Conservation (phyloP, 257 asterid species). For the Solanum raphanifolium region DNA sequence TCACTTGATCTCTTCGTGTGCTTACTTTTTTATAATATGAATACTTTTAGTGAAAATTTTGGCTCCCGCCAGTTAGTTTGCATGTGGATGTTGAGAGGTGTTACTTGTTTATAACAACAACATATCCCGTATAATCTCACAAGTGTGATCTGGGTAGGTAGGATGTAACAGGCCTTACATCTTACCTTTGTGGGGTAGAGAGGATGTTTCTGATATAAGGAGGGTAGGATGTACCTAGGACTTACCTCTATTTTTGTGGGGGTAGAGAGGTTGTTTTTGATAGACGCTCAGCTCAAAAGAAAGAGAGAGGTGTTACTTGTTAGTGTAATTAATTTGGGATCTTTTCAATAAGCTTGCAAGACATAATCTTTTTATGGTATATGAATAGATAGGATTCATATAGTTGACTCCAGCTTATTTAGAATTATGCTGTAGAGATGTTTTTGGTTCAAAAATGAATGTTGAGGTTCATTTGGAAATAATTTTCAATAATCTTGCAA, state of each 20-base stretch:
- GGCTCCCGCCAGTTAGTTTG: neutral
- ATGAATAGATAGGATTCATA: neutral
- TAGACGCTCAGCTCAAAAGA: neutral
- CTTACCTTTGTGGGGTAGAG: neutral
- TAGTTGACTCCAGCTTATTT: neutral
- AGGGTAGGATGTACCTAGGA: neutral
- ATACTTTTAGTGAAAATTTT: neutral
- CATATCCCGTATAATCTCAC: neutral
- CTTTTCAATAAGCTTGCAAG: neutral
- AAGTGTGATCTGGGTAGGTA: neutral
- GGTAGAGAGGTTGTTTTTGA: neutral
- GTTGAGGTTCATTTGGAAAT: neutral
- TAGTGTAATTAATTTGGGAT: neutral
- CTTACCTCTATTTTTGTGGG: neutral
- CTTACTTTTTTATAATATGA: neutral
- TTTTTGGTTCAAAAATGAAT: neutral
- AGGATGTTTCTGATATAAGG: neutral
- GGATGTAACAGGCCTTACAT: neutral
- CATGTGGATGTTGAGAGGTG: neutral
- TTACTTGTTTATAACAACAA: neutral
- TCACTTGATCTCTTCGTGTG: neutral
- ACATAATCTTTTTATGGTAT: neutral
- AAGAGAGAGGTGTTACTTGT: neutral
- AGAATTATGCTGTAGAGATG: neutral
- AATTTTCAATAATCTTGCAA: neutral